These are phyloP conservation scores for Aspergillus versicolor DNA, from an alignment of 2,329 filamentous ascomycete genomes.

Conservation along the genomic window DNA sequence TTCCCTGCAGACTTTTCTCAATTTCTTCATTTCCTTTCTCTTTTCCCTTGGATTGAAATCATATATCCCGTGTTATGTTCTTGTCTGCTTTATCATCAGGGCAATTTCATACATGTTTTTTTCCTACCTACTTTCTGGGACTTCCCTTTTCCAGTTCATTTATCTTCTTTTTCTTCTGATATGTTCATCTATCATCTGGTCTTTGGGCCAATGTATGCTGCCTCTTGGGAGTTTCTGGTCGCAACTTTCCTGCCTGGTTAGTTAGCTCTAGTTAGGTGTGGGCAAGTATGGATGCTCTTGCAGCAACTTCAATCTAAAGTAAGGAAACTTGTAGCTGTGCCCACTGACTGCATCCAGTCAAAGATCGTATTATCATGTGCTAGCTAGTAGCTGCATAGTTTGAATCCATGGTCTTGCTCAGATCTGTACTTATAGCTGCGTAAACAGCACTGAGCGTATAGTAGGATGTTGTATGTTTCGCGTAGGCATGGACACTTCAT, in stretches of 20 bases:
- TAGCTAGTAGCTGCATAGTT: neutral
- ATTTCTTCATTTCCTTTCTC: neutral
- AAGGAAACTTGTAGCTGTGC: neutral
- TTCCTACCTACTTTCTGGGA: neutral
- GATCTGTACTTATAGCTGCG: neutral
- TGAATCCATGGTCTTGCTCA: neutral
- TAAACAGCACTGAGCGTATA: neutral
- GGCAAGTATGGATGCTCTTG: neutral
- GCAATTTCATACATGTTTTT: constrained; percentile 5
- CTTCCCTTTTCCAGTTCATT: neutral
- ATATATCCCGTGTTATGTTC: neutral
- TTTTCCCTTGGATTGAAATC: neutral
- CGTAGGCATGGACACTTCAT: neutral
- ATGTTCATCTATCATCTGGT: neutral
- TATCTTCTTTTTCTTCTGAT: neutral
- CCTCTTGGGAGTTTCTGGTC: neutral
- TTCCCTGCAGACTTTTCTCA: neutral
- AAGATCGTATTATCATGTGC: neutral
- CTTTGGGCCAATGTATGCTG: neutral
- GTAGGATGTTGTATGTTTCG: neutral
- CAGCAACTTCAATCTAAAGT: neutral
- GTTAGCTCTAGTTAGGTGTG: too few relatives aligned
- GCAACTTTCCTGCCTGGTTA: too few relatives aligned
- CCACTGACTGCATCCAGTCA: neutral
- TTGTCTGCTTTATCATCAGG: neutral